Conservation (phyloP, 371 early-diverging fungal species). For the Apophysomyces sp. region DNA sequence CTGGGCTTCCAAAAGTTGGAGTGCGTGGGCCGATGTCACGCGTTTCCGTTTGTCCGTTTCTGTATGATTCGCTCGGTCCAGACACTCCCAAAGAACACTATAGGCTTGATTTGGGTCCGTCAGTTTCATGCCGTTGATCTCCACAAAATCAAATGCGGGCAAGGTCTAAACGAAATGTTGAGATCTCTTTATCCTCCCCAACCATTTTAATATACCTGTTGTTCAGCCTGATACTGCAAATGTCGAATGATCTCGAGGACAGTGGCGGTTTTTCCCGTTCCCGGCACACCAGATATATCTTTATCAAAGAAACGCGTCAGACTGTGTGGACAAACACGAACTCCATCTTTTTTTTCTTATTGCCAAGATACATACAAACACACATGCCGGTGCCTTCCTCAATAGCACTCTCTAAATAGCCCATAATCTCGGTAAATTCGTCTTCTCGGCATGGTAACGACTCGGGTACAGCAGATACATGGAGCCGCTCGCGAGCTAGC, state of each 20-base stretch:
- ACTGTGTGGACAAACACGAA: too few species aligned
- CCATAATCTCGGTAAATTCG: slow-evolving; percentile 80
- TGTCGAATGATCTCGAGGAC: slow-evolving; percentile 83
- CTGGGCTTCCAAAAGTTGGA: slow-evolving; percentile 66
- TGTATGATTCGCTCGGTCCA: slow-evolving; percentile 38
- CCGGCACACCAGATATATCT: slow-evolving; percentile 96
- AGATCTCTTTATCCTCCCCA: not conserved
- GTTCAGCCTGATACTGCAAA: slow-evolving; percentile 68
- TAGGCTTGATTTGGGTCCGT: slow-evolving; percentile 92
- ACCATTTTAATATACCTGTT: slow-evolving; percentile 41
- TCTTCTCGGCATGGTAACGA: slow-evolving; percentile 89
- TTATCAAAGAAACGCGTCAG: not conserved
- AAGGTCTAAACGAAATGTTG: slow-evolving; percentile 43
- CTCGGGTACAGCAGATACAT: slow-evolving; percentile 88
- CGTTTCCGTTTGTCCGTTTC: slow-evolving; percentile 31
- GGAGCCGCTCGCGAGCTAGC: slow-evolving; percentile 75
- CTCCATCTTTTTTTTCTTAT: not conserved
- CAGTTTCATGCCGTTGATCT: slow-evolving; percentile 96
- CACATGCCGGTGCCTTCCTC: slow-evolving; percentile 81
- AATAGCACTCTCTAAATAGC: slow-evolving; percentile 70
- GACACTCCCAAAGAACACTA: slow-evolving; percentile 76
- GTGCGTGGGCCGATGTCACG: slow-evolving; percentile 78
- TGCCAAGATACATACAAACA: slow-evolving; percentile 60
- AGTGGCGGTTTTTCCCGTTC: slow-evolving; percentile 98
- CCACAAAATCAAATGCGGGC: slow-evolving; percentile 80